These are phyloP conservation scores for Pterula multifida DNA, from an alignment of 1,284 basidiomycete species.

Conservation along the genomic window DNA sequence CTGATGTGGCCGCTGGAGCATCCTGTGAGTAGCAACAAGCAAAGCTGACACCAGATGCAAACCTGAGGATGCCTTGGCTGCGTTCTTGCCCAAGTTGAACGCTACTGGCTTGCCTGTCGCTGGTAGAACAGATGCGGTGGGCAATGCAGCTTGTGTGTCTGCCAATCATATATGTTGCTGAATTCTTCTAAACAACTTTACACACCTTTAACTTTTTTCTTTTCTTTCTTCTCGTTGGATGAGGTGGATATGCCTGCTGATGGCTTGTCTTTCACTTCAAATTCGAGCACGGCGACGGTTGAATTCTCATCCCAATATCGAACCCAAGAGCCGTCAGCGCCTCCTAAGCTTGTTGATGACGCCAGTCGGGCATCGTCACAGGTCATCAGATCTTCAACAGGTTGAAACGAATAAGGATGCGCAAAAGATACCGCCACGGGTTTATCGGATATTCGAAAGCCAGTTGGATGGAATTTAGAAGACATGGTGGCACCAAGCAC, in stretches of 20 bases:
- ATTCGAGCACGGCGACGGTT: conserved; percentile 59
- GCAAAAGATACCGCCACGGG: conserved; percentile 86
- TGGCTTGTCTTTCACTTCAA: conserved; percentile 58
- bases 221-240: conserved; percentile 51
- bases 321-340: conserved; percentile 58
- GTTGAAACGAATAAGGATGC: conserved; percentile 76
- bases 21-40: neutral
- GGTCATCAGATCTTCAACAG: conserved; percentile 55
- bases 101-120: conserved; percentile 70
- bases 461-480: conserved; percentile 71
- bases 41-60: neutral
- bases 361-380: conserved; percentile 64
- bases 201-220: conserved; percentile 45
- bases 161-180: neutral
- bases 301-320: conserved; percentile 77
- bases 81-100: conserved; percentile 54
- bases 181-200: no score
- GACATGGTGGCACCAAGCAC: conserved; percentile 76
- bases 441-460: conserved; percentile 77
- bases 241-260: conserved; percentile 14
- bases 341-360: conserved; percentile 54
- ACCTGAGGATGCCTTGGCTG: conserved; percentile 18
- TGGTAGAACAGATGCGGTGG: conserved; percentile 51
- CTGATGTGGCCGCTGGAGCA: neutral
- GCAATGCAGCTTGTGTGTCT: conserved; percentile 17